These are phyloP conservation scores for Apostasia ramifera DNA, from an alignment of 106 monocot species.

Conservation along the genomic window DNA sequence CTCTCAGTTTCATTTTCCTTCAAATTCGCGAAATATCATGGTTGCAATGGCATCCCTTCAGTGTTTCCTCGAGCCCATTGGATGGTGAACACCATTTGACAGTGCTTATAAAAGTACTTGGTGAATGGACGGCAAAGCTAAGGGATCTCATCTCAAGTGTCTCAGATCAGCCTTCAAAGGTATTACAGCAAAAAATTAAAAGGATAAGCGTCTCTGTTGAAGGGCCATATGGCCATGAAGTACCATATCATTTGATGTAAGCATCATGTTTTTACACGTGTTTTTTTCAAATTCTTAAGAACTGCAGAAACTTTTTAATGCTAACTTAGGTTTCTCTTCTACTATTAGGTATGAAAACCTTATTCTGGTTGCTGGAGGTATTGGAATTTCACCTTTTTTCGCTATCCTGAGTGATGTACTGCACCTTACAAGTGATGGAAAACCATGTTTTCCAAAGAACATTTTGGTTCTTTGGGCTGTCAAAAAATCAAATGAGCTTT, in stretches of 20 bases:
- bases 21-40: slow-evolving; percentile 80
- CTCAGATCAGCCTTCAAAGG: slow-evolving; percentile 21
- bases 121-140: slow-evolving; percentile 72
- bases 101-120: slow-evolving; percentile 90
- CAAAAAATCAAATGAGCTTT: slow-evolving; percentile 79
- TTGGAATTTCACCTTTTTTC: slow-evolving; percentile 90
- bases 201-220: slow-evolving; percentile 70
- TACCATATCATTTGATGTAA: slow-evolving; percentile 83
- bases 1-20: slow-evolving; percentile 82
- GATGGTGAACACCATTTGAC: slow-evolving; percentile 65
- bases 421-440: slow-evolving; percentile 43
- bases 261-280: not conserved
- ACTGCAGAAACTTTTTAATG: not conserved
- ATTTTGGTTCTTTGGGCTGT: slow-evolving; percentile 85
- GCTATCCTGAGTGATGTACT: slow-evolving; percentile 86
- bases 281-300: too few species aligned
- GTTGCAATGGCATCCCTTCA: slow-evolving; percentile 95
- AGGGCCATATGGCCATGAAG: slow-evolving; percentile 94
- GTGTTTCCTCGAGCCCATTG: slow-evolving; percentile 93
- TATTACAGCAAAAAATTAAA: not conserved
- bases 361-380: slow-evolving; percentile 88
- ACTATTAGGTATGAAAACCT: slow-evolving; percentile 83
- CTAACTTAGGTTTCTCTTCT: not conserved
- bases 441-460: slow-evolving; percentile 63
- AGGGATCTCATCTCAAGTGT: slow-evolving; percentile 25